phyloP scores from a whole-genome alignment of 768 basidiomycete genomes.

The Termitomyces titanicus region DNA sequence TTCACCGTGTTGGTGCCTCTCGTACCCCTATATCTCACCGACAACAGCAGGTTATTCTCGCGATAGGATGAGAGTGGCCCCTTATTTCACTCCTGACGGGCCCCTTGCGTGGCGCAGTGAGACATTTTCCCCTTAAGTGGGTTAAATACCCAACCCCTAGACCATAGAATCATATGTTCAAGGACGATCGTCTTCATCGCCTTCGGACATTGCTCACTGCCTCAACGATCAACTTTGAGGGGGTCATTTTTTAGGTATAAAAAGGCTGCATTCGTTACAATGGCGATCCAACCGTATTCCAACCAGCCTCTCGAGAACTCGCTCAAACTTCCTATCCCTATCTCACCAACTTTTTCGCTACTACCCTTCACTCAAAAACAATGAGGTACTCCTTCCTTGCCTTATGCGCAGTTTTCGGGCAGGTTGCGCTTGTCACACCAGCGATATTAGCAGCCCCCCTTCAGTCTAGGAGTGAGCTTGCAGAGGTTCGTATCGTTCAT shows the following conservation, averaged over 20 bases:
- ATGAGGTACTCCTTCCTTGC: constrained; percentile 1
- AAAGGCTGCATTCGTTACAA: neutral
- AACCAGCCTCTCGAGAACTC: neutral
- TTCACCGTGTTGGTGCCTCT: neutral
- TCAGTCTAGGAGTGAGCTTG: neutral
- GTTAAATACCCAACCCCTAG: neutral
- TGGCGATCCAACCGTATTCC: neutral
- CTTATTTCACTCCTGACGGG: neutral
- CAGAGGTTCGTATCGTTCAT: neutral
- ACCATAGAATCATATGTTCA: neutral
- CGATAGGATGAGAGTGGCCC: neutral
- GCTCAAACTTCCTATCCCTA: neutral
- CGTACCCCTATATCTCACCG: neutral
- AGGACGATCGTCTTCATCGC: neutral
- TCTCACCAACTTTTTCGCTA: too few species aligned
- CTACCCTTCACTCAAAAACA: neutral
- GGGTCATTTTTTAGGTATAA: neutral
- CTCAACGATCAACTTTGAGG: neutral
- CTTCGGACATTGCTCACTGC: neutral
- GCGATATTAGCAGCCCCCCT: neutral
- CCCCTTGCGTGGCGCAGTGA: neutral
- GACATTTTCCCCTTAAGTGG: neutral
- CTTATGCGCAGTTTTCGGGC: neutral
- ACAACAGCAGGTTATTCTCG: neutral
- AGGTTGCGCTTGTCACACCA: neutral